A percentile compares a stretch with the other conserved stretches of the same genome.
phyloP scores from a whole-genome alignment of 768 basidiomycete species.

The Mycena vulgaris region DNA sequence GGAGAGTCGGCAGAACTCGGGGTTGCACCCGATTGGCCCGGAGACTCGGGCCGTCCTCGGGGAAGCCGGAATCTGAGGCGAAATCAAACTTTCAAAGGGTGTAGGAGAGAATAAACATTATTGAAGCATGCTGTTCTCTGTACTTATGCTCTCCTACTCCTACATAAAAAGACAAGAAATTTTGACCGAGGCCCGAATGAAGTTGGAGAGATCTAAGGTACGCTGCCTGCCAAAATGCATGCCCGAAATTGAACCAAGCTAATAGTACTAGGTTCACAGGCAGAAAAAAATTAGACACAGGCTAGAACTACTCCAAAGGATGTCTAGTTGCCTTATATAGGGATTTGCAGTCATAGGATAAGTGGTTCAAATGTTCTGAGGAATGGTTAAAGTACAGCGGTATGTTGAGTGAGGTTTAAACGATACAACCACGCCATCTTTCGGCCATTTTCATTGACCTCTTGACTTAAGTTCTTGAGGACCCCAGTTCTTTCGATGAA shows the following conservation, averaged over 20 bases:
- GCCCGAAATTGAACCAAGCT: neutral
- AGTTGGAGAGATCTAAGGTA: too few relatives aligned
- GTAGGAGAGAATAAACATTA: too few relatives aligned
- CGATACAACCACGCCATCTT: neutral
- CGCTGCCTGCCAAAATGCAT: neutral
- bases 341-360: neutral
- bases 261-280: neutral
- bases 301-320: neutral
- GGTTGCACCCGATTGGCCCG: neutral
- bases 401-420: neutral
- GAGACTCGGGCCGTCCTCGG: too few relatives aligned
- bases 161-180: too few relatives aligned
- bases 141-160: too few relatives aligned
- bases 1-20: neutral
- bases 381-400: neutral
- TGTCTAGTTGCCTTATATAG: neutral
- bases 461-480: neutral
- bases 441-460: neutral
- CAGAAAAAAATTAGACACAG: neutral
- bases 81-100: too few relatives aligned
- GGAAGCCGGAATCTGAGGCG: too few relatives aligned
- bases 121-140: too few relatives aligned
- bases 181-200: too few relatives aligned
- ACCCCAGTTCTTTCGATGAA: conserved; percentile 4
- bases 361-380: neutral